A percentile compares a stretch with the other conserved stretches of the same genome.
Conservation (phyloP, 768 basidiomycete genomes). For the Hypholoma fasciculare region DNA sequence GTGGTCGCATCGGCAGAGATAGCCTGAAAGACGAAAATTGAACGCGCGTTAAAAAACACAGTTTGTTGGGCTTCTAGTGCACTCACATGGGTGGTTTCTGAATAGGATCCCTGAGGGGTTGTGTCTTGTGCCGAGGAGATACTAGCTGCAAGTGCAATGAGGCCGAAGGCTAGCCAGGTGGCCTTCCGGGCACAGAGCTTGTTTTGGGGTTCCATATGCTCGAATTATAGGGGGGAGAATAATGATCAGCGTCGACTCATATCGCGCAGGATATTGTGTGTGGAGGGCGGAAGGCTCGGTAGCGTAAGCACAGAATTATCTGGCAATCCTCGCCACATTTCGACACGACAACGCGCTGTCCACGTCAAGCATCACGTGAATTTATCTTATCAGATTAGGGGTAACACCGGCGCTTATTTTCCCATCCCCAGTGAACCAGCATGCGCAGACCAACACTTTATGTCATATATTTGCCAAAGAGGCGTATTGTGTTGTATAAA, state of each 20-base stretch:
- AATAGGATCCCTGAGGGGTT: slow-evolving; percentile 27
- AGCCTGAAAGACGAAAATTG: slow-evolving; percentile 13
- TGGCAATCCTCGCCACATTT: not conserved
- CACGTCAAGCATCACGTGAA: slow-evolving; percentile 26
- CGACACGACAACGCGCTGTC: slow-evolving; percentile 20
- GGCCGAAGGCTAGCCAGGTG: slow-evolving; percentile 61
- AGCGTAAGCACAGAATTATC: not conserved
- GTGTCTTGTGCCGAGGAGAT: slow-evolving; percentile 43
- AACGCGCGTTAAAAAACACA: not conserved
- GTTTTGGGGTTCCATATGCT: slow-evolving; percentile 26
- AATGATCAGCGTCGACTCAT: slow-evolving; percentile 16
- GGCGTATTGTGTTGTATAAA: no score
- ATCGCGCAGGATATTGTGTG: slow-evolving; percentile 1
- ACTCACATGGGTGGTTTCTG: slow-evolving; percentile 30
- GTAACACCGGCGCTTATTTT: not conserved
- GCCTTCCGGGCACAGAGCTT: slow-evolving; percentile 43
- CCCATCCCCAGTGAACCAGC: no score
- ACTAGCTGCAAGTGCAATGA: slow-evolving; percentile 49
- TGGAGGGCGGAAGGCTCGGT: slow-evolving; percentile 4
- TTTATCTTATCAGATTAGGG: slow-evolving; percentile 19
- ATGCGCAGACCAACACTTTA: no score
- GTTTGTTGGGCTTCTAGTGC: not conserved
- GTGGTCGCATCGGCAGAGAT: slow-evolving; percentile 16
- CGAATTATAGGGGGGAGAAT: slow-evolving; percentile 3
- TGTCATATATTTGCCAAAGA: no score